Percentiles rank a stretch among this genome's conserved stretches.
Evolutionary conservation across 1,284 basidiomycete genomes (phyloP).

Genomic region (Boletus semigastroideus): DNA sequence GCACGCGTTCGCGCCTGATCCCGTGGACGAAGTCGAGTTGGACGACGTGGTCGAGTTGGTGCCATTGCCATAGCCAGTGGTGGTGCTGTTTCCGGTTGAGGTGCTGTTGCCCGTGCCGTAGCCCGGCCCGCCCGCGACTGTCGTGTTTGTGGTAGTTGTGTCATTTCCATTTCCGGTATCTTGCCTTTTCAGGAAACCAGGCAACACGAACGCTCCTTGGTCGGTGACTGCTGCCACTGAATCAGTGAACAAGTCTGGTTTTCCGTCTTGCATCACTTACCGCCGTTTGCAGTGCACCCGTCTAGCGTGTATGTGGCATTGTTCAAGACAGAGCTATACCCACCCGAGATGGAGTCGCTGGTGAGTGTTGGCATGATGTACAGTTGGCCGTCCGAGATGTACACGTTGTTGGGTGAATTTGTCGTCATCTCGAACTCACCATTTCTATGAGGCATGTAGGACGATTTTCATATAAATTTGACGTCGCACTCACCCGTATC

Average conservation of each 20-base stretch:
- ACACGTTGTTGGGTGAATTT: slow-evolving; percentile 61
- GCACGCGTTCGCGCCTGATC: slow-evolving; percentile 30
- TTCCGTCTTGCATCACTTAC: slow-evolving; percentile 7
- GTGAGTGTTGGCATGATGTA: slow-evolving; percentile 84
- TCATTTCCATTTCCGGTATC: slow-evolving; percentile 15
- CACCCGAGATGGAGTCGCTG: slow-evolving; percentile 53
- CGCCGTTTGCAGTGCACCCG: slow-evolving; percentile 53
- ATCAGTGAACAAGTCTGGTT: not conserved
- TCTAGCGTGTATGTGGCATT: slow-evolving; percentile 66
- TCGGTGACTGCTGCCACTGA: slow-evolving; percentile 1
- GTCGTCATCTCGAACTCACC: slow-evolving; percentile 84
- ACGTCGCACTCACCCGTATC: slow-evolving; percentile 57
- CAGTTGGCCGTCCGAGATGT: slow-evolving; percentile 64
- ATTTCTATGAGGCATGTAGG: slow-evolving; percentile 44
- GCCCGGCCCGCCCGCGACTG: not conserved
- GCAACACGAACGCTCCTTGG: slow-evolving; percentile 19
- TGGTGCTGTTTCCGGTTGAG: slow-evolving; percentile 5
- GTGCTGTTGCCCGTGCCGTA: not conserved
- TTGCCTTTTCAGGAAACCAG: slow-evolving; percentile 27
- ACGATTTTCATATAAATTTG: not conserved
- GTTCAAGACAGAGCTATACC: slow-evolving; percentile 54
- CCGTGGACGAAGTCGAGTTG: slow-evolving; percentile 23
- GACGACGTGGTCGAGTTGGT: slow-evolving; percentile 23
- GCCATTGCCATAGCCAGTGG: slow-evolving; percentile 16
- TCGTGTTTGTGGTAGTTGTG: not conserved